These are phyloP conservation scores for Chaetomium cochliodes DNA, from an alignment of 495 filamentous ascomycete species.

Conservation along the genomic window DNA sequence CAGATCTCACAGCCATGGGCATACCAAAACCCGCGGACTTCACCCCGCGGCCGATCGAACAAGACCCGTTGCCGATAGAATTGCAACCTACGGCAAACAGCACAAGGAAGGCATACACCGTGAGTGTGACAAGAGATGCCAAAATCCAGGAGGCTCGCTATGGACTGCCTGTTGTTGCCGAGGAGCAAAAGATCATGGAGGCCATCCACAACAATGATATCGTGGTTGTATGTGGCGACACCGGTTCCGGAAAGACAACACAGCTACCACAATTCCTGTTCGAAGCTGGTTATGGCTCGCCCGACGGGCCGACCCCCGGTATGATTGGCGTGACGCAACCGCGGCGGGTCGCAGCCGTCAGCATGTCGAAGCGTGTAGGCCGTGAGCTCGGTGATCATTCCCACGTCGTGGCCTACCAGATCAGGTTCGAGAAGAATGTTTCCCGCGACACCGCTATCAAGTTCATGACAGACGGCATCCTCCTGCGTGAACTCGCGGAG, in stretches of 20 bases:
- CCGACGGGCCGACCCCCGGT: slow-evolving; percentile 73
- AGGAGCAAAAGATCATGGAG: slow-evolving; percentile 98
- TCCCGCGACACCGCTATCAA: slow-evolving; percentile 88
- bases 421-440: slow-evolving; percentile 86
- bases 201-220: slow-evolving; percentile 84
- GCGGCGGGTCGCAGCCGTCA: slow-evolving; percentile 86
- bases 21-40: slow-evolving; percentile 54
- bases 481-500: slow-evolving; percentile 85
- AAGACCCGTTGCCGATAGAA: slow-evolving; percentile 75
- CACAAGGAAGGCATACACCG: slow-evolving; percentile 71
- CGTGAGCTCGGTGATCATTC: slow-evolving; percentile 75
- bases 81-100: slow-evolving; percentile 62
- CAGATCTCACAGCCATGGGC: slow-evolving; percentile 35
- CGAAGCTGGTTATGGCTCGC: slow-evolving; percentile 87
- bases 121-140: slow-evolving; percentile 65
- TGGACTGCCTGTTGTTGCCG: slow-evolving; percentile 84
- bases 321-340: slow-evolving; percentile 96
- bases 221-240: slow-evolving; percentile 92
- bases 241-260: slow-evolving; percentile 95
- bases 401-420: slow-evolving; percentile 80
- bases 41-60: slow-evolving; percentile 59
- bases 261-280: slow-evolving; percentile 95
- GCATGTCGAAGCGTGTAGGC: slow-evolving; percentile 88
- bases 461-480: slow-evolving; percentile 98
- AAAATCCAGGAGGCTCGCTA: slow-evolving; percentile 76